Evolutionary conservation across 495 filamentous ascomycete genomes (phyloP), one percentile per base, ranked within the genome.

Genomic region (Letharia lupina): DNA sequence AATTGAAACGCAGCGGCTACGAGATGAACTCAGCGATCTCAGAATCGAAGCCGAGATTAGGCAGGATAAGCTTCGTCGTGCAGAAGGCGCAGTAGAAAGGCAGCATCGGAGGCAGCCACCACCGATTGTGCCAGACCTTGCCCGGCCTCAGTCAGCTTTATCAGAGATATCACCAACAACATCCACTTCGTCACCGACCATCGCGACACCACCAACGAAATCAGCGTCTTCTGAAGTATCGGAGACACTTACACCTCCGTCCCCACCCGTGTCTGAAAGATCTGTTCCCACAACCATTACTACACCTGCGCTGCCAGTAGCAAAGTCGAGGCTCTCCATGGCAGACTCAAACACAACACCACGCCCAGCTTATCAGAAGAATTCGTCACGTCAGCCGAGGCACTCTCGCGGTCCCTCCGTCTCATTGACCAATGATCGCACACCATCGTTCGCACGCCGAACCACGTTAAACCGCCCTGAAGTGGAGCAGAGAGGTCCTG

Each of bases 41-140:
- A 93, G 89, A 80, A 88, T 98, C 63, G 94, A 98, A 71, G 89
- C 89, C 67, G 94, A 98, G 74, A 96, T 98, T 70, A 83, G 91
- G 68, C 88, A 93, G 71, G 91, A 96, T 78, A 97, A 95, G 80
- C 80, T 98, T 67, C 87, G 86, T 67, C 85, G 89, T 63, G 78
- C 84, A 33, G 85, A 89, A 70, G 77, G 75, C 18, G 74, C 80
- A 57, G 79, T 81, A 18, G 79, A 80, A 70, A 75, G 79, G 65
- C 75, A 82, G 70, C 77, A 83, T 68, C 68, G 73, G 33, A 69
- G 69, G 45, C 80, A 84, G 74, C 80, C 82, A 69, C 75, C 80
- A 68, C 75, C 79, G 10, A 70, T 84, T 62, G 71, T 75, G 42
- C 63, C 74, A 20, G 52, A 68, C 35, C 47, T 68, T 65, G 68